phyloP scores from a whole-genome alignment of 2,329 filamentous ascomycete species.

The Bisporella sp. region DNA sequence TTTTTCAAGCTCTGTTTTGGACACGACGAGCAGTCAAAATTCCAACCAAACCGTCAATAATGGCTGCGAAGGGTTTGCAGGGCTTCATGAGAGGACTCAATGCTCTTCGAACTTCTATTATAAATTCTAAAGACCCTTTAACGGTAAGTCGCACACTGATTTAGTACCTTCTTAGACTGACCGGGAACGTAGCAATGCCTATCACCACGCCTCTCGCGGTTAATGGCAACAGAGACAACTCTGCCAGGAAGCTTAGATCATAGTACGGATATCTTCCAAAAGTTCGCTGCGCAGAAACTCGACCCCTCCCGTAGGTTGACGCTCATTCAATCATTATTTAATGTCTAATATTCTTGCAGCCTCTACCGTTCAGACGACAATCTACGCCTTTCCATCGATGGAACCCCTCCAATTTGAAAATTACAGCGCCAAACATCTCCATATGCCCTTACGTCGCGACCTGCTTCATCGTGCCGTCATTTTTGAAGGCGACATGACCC shows the following conservation, averaged over 20 bases:
- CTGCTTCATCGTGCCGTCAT: conserved; percentile 87
- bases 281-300: too few species aligned
- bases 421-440: conserved; percentile 76
- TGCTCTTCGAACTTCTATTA: conserved; percentile 16
- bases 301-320: too few species aligned
- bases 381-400: conserved; percentile 84
- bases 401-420: conserved; percentile 72
- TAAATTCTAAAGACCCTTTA: conserved; percentile 29
- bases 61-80: conserved; percentile 27
- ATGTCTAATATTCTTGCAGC: conserved; percentile 28
- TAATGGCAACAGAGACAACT: conserved; percentile 41
- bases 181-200: conserved; percentile 36
- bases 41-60: conserved; percentile 13
- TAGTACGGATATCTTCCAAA: background rate
- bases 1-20: conserved; percentile 12
- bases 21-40: conserved; percentile 8
- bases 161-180: background rate
- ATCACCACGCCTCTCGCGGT: conserved; percentile 32
- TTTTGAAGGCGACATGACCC: conserved; percentile 84
- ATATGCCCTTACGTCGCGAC: conserved; percentile 82
- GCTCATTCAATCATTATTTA: too few species aligned
- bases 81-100: conserved; percentile 22
- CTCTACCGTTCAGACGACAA: conserved; percentile 68
- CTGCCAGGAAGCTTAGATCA: conserved; percentile 17
- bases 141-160: conserved; percentile 24